Conservation (phyloP, 164 flowering plant genomes). For the Santalum album region DNA sequence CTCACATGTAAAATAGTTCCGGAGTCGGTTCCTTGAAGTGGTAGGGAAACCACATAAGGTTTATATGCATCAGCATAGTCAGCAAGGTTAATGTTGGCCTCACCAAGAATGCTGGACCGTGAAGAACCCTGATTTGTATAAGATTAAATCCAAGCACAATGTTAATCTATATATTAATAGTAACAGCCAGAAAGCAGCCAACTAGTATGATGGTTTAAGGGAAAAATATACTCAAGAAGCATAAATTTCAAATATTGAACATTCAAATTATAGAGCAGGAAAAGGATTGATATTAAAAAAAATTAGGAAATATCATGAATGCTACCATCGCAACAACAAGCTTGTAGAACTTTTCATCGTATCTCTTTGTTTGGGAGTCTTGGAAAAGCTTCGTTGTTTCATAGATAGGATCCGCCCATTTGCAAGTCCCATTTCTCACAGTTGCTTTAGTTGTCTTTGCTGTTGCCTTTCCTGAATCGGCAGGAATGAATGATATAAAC, state of each 20-base stretch:
- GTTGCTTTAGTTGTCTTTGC: conserved; percentile 87
- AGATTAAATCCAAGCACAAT: conserved; percentile 12
- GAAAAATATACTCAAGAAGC: neutral
- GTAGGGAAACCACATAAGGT: conserved; percentile 54
- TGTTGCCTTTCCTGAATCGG: conserved; percentile 78
- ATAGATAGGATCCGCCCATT: conserved; percentile 98
- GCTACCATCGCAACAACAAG: conserved; percentile 82
- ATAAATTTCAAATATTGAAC: too few species aligned
- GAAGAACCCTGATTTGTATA: conserved; percentile 72
- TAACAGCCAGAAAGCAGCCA: neutral
- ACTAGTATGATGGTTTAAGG: neutral
- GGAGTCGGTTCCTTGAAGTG: conserved; percentile 74
- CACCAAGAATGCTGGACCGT: conserved; percentile 86
- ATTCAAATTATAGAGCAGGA: neutral
- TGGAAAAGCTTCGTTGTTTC: conserved; percentile 94
- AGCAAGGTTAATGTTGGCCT: conserved; percentile 83
- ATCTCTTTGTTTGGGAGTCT: conserved; percentile 67
- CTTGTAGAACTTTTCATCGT: conserved; percentile 82
- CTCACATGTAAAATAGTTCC: conserved; percentile 77
- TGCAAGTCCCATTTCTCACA: conserved; percentile 91
- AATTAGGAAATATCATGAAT: conserved; percentile 6
- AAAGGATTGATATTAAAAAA: neutral
- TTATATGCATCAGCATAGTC: conserved; percentile 81
- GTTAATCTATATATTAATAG: neutral
- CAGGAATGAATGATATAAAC: conserved; percentile 76